Evolutionary conservation across 169 alveolate species (phyloP).

Genomic region (Eimeria maxima): DNA sequence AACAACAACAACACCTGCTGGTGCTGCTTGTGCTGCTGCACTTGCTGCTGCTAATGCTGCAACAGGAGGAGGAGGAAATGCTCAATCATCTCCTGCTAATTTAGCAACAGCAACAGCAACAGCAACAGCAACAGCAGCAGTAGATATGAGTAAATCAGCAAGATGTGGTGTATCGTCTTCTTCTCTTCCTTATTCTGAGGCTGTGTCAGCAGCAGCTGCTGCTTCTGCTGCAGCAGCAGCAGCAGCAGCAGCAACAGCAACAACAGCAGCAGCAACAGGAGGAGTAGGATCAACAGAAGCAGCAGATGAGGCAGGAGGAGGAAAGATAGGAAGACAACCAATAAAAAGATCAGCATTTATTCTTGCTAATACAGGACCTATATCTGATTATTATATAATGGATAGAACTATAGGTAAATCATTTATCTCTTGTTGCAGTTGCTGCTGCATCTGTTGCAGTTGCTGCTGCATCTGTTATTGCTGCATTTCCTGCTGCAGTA

Average conservation of each 20-base stretch:
- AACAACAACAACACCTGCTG: background rate
- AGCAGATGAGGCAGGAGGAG: conserved; percentile 77
- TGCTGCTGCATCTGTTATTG: background rate
- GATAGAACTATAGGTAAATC: conserved; percentile 81
- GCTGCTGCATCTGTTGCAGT: background rate
- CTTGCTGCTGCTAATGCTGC: background rate
- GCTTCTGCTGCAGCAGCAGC: too few relatives aligned
- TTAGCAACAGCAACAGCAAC: background rate
- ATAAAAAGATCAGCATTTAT: conserved; percentile 80
- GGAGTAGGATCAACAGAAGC: conserved; percentile 22
- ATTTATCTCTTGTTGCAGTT: too few relatives aligned
- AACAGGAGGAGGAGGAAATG: background rate
- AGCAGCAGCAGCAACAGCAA: background rate
- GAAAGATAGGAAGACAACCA: background rate
- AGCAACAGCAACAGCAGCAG: background rate
- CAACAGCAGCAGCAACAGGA: background rate
- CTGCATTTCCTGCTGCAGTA: background rate
- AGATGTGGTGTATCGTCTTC: too few relatives aligned
- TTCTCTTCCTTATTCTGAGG: background rate
- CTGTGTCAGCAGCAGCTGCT: background rate
- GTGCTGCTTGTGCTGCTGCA: background rate
- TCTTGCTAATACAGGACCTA: conserved; percentile 85
- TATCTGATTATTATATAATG: conserved; percentile 81
- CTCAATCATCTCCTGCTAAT: background rate
- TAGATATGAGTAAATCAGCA: background rate